phyloP scores from a whole-genome alignment of 1,284 basidiomycete species.

The Boletus semigastroideus region DNA sequence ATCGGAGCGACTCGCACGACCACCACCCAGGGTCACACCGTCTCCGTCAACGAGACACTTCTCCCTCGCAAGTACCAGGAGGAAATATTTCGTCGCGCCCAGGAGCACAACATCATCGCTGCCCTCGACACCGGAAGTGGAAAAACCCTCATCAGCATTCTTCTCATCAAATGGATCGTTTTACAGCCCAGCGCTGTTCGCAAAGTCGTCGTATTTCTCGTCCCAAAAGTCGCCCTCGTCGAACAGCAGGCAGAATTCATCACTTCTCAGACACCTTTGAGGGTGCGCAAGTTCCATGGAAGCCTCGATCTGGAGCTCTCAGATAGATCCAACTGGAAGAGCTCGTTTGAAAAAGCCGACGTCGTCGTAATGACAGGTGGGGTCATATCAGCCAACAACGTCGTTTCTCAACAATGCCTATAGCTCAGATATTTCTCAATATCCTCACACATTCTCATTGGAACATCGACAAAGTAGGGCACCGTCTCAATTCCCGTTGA shows the following conservation, averaged over 20 bases:
- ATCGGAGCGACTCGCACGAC: constrained; percentile 15
- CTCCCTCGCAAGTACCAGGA: constrained; percentile 64
- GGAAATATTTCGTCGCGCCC: constrained; percentile 74
- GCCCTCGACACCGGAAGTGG: constrained; percentile 77
- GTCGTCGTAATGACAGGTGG: constrained; percentile 82
- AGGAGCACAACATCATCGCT: constrained; percentile 71
- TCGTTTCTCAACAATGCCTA: constrained; percentile 1
- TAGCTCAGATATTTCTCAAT: constrained; percentile 81
- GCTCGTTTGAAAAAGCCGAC: constrained; percentile 60
- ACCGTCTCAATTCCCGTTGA: background rate
- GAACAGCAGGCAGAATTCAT: constrained; percentile 78
- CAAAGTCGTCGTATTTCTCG: constrained; percentile 70
- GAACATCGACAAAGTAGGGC: constrained; percentile 57
- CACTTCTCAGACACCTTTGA: constrained; percentile 59
- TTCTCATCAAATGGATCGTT: constrained; percentile 75
- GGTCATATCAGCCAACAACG: constrained; percentile 3
- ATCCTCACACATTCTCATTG: constrained; percentile 77
- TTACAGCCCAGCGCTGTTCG: constrained; percentile 45
- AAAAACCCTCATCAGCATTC: constrained; percentile 80
- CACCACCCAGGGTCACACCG: constrained; percentile 26
- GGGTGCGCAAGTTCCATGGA: constrained; percentile 67
- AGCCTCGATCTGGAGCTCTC: constrained; percentile 67
- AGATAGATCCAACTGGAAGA: constrained; percentile 64
- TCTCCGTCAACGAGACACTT: constrained; percentile 34
- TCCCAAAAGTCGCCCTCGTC: constrained; percentile 79